Evolutionary conservation across 257 asterid species (phyloP), one percentile per base, ranked within the genome.

Genomic region (Rauvolfia tetraphylla): DNA sequence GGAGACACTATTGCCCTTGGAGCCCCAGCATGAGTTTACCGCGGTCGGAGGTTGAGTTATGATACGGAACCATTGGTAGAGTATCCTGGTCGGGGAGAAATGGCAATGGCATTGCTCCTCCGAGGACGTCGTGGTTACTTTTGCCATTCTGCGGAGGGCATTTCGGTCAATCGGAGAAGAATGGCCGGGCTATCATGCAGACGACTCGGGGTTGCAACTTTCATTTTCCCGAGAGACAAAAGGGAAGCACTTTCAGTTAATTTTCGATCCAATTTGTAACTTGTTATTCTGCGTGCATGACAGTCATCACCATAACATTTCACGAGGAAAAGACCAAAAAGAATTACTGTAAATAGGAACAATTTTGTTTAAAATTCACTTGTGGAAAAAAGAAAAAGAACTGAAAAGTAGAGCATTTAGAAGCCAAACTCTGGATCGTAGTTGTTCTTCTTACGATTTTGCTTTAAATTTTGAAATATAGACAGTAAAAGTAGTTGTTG

Each of bases 1-100:
- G 85, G 1, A 86, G 77, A 23, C 83, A 74, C 2, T 69, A 57
- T 74, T 31, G 76, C 68, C 70, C 59, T 17, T 73, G 78, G 79
- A 66, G 42, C 36, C 68, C 78, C 12, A 29, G 41, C 5, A 46
- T 65, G 76, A 71, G 54, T 31, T 73, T 17, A 67, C 44, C 77
- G 79, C 80, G 54, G 81, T 68, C 67, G 48, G 48, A 72, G 57
- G 73, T 57, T 23, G 59, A 53, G 14, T 17, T 39, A 7, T 42
- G 38, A 17, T 2, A 8, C 56, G 41, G 38, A 31, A 70, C n/a
- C 18, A 15, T 42, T 13, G 11, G 75, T 34, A 9, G 72, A 65
- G 42, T 79, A 42, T 5, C 65, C 17, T 49, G 56, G 65, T 54
- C 61, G 38, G 22, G 76, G 42, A 76, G 83, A n/a, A n/a, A n/a